Evolutionary conservation across 2,329 filamentous ascomycete genomes (phyloP).

Genomic region (Fusarium tjaetaba): DNA sequence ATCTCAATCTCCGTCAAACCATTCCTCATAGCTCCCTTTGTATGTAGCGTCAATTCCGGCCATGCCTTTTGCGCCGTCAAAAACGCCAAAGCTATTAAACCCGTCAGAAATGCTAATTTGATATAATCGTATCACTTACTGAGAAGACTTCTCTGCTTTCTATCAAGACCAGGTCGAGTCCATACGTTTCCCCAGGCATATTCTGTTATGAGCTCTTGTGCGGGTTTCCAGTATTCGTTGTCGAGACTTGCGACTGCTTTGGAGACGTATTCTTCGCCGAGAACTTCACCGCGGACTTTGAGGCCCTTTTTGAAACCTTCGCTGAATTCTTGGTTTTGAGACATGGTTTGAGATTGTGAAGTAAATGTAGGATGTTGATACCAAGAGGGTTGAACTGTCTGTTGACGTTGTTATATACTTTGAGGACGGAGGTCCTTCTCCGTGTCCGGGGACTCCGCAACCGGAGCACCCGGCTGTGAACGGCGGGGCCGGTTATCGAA

Average conservation of each 20-base stretch:
- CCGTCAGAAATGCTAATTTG: not conserved
- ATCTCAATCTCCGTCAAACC: slow-evolving; percentile 33
- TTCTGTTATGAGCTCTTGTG: slow-evolving; percentile 30
- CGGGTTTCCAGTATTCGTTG: slow-evolving; percentile 34
- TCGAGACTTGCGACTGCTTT: slow-evolving; percentile 22
- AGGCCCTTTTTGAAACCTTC: slow-evolving; percentile 19
- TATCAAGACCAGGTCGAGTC: slow-evolving; percentile 27
- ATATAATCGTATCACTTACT: not conserved
- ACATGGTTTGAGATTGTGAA: not conserved
- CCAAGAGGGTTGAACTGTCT: rapidly evolving
- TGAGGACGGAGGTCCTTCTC: not conserved
- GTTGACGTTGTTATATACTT: not conserved
- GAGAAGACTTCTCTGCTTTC: slow-evolving; percentile 33
- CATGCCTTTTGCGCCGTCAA: slow-evolving; percentile 29
- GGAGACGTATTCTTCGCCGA: slow-evolving; percentile 33
- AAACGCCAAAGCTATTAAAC: slow-evolving; percentile 12
- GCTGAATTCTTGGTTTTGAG: slow-evolving; percentile 6
- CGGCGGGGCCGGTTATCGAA: not conserved
- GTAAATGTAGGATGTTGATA: too few species aligned
- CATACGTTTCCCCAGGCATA: slow-evolving; percentile 28
- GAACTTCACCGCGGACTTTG: slow-evolving; percentile 18
- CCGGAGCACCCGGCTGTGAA: not conserved
- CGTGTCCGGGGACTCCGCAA: slow-evolving; percentile 7
- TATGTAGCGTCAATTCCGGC: slow-evolving; percentile 28
- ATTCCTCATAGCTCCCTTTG: slow-evolving; percentile 26